phyloP scores from a whole-genome alignment of 371 early-diverging fungal genomes.

The Actinomortierella ambigua region DNA sequence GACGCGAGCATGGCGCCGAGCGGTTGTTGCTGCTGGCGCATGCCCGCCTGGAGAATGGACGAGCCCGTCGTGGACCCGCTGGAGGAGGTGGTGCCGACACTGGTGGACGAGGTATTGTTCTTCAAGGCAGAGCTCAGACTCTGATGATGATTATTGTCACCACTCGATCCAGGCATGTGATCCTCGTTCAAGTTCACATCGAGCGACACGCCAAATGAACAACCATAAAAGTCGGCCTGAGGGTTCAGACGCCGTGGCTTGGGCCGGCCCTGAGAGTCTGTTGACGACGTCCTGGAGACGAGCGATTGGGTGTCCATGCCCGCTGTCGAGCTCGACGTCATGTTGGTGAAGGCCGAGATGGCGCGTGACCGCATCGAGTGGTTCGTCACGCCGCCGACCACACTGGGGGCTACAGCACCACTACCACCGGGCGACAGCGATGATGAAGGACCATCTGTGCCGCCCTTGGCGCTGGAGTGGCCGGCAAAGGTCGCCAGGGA shows the following conservation, averaged over 20 bases:
- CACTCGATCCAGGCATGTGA: conserved; percentile 13
- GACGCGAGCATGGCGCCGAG: conserved; percentile 34
- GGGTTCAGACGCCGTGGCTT: conserved; percentile 26
- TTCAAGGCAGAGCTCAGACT: no score
- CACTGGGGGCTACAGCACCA: no score
- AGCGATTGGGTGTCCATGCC: conserved; percentile 27
- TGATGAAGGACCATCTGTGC: no score
- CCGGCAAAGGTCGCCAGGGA: neutral
- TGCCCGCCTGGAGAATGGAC: conserved; percentile 1
- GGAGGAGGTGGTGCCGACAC: conserved; percentile 15
- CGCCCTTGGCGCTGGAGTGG: neutral
- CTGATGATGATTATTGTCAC: neutral
- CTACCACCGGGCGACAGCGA: no score
- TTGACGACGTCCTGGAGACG: conserved; percentile 26
- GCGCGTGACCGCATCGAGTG: neutral
- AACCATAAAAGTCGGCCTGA: conserved; percentile 43
- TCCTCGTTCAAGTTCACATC: conserved; percentile 19
- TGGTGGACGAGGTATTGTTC: conserved; percentile 21
- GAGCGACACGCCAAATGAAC: conserved; percentile 24
- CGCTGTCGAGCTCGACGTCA: conserved; percentile 22
- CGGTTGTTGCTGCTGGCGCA: conserved; percentile 8
- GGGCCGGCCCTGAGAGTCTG: conserved; percentile 1
- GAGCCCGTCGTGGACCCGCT: conserved; percentile 5
- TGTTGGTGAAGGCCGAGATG: conserved; percentile 11
- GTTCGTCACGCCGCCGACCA: no score